These are phyloP conservation scores for Helianthus annuus DNA, from an alignment of 129 eudicot genomes.

Conservation along the genomic window HanXRQr2.0-SUNRISE NC_035434.2:170661137-170661636, in stretches of 20 bases:
- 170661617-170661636: no score
- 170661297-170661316: constrained; percentile 2
- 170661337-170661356: not conserved
- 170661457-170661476: constrained; percentile 6
- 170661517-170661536: not conserved
- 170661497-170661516: not conserved
- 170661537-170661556: no score
- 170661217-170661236: not conserved
- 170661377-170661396: constrained; percentile 33
- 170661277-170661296: not conserved
- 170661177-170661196: no score
- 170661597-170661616: no score
- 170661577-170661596: no score
- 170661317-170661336: constrained; percentile 9
- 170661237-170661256: not conserved
- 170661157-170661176: no score
- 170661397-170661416: constrained; percentile 11
- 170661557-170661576: no score
- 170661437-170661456: not conserved
- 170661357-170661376: constrained; percentile 10
- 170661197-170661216: no score
- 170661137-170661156: no score
- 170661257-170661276: constrained; percentile 7
- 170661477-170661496: not conserved
- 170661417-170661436: constrained; percentile 13